A percentile compares a stretch with the other conserved stretches of the same genome.
Evolutionary conservation across 1,284 basidiomycete genomes (phyloP).

Genomic region (Moesziomyces sp.): DNA sequence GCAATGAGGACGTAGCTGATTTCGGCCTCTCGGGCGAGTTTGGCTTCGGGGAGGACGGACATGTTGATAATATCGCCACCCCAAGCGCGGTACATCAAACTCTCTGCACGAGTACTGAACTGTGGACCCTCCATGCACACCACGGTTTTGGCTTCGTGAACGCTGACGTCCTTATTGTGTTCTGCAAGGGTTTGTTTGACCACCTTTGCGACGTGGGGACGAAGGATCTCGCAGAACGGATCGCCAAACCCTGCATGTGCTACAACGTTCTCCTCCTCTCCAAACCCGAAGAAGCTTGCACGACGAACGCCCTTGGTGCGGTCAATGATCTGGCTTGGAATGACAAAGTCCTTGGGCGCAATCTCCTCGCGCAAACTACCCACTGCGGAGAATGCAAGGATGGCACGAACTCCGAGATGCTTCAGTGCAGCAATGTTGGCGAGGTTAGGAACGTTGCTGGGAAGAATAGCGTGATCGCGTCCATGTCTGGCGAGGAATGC

Average conservation of each 20-base stretch:
- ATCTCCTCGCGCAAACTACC: conserved; percentile 96
- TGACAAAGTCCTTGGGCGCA: conserved; percentile 78
- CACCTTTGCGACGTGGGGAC: conserved; percentile 51
- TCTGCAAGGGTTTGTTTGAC: conserved; percentile 40
- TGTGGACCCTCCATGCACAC: conserved; percentile 98
- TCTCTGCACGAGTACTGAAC: conserved; percentile 93
- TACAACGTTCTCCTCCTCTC: conserved; percentile 75
- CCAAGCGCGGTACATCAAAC: conserved; percentile 90
- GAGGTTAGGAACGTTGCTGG: conserved; percentile 73
- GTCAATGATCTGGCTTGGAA: conserved; percentile 95
- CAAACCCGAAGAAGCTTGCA: conserved; percentile 84
- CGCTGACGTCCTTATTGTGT: conserved; percentile 43
- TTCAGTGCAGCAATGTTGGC: conserved; percentile 98
- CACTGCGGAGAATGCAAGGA: conserved; percentile 94
- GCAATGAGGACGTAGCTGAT: conserved; percentile 71
- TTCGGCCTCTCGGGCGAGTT: conserved; percentile 94
- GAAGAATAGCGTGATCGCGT: conserved; percentile 73
- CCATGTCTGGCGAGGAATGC: conserved; percentile 96
- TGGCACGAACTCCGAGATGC: conserved; percentile 84
- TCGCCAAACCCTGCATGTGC: conserved; percentile 95
- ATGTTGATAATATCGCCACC: conserved; percentile 76
- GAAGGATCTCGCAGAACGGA: conserved; percentile 61
- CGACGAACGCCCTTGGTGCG: conserved; percentile 91
- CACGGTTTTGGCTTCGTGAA: conserved; percentile 82
- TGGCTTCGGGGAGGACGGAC: conserved; percentile 94